Base-by-base conservation (phyloP, 768 basidiomycete genomes). In the Leccinum boreale region DNA sequence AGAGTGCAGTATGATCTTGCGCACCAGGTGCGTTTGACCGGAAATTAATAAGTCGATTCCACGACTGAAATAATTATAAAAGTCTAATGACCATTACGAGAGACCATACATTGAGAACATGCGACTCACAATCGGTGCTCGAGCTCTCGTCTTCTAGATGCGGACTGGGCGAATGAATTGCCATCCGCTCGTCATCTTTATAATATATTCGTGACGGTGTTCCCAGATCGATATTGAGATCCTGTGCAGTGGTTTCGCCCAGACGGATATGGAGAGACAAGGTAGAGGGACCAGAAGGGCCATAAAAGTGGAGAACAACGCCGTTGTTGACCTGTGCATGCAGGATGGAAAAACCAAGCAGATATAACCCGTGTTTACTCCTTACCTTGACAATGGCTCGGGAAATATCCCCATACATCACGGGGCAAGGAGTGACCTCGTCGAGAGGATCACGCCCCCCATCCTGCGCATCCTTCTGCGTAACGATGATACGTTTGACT, bases 1-100 rank as follows among this genome's bases (percentile, higher is more conserved):
- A 3, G 93, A 84, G 67, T 97, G 94, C 7, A 92, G 74, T 24
- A 96, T 77, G 36, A 96, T 89, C 79, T 97, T 97, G 68, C 80
- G 82, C 19, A 95, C 89, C 5, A 81, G 64, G 65, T 94, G 91
- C 15, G 80, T 81, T 21, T 77, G 78, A 49, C 82, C 87, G 23
- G 85, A 88, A 17, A 97, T 79, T 28, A 95, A 79, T 61, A 95
- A 90, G 68, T 97, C 94, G 19, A 97, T 74, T 2, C 94, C 94
- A 65, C 93, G 85, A 63, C 94, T 89, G 63, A 95, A 93, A 67
- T 97, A 97, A 66, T 95, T 96, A 73, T 90, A 93, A 69, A 94
- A 93, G 71, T 93, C 91, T 92, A 59, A 53, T 55, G 58, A 62
- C 42, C 29, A 49, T 60, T n/a, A 59, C 28, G 35, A 42, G 47